phyloP scores from a whole-genome alignment of 345 rosid genomes.

The rapeseed (Brassica napus) region DNA sequence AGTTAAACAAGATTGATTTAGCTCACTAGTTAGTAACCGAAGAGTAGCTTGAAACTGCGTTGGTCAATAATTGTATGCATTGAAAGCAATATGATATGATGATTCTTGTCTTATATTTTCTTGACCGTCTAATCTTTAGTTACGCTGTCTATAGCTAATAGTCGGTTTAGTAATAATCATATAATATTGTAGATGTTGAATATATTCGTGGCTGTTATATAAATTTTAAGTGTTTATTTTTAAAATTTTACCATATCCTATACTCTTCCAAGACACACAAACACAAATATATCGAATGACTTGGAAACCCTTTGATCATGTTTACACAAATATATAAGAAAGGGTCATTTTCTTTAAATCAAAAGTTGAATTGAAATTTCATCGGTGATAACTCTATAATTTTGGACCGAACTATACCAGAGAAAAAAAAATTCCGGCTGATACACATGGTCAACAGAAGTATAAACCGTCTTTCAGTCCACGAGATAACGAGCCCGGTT shows the following conservation, averaged over 20 bases:
- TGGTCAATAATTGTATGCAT: background rate
- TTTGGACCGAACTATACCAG: background rate
- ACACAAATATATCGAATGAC: background rate
- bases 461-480: background rate
- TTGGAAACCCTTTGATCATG: conserved; percentile 3
- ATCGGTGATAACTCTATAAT: background rate
- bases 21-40: background rate
- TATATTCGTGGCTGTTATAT: background rate
- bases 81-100: background rate
- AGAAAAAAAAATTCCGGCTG: background rate
- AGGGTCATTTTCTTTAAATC: conserved; percentile 5
- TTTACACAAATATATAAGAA: conserved; percentile 13
- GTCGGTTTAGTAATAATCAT: background rate
- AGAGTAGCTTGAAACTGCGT: background rate
- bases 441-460: background rate
- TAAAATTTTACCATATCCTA: background rate
- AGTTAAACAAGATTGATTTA: background rate
- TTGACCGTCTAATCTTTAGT: background rate
- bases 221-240: background rate
- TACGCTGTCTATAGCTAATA: background rate
- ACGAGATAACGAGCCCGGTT: background rate
- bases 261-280: conserved; percentile 13
- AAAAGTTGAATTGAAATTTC: background rate
- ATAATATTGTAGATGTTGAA: background rate
- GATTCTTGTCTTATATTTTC: background rate